Base-by-base conservation (phyloP, 176 grass and related monocot species). In the Ensete glaucum region DNA sequence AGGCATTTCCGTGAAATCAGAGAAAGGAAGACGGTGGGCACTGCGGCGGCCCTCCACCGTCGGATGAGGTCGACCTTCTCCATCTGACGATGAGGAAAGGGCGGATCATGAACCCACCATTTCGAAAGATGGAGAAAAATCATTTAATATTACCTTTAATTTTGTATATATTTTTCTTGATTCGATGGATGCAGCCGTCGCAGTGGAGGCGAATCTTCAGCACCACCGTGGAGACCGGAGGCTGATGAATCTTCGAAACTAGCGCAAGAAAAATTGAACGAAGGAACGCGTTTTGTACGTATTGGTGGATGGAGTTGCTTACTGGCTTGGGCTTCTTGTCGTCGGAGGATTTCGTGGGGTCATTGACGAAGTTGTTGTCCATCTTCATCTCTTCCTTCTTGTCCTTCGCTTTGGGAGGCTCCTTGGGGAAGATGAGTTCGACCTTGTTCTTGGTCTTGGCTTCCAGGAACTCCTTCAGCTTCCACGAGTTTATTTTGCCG, bases 381-480 rank as follows among this genome's bases (percentile, higher is more conserved):
- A 63, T 69, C 2, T 75, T 76, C 59, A 67, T 21, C 15, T 74
- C 69, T 50, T 68, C 52, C 29, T 66, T 54, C 64, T 9, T 89
- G 85, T 20, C 73, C 57, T 87, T 77, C 73, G 4, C 34, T 34
- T 83, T 87, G 1, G 86, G 76, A 0, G 79, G 87, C 13, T 82
- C 79, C 21, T 82, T 84, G 69, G 90, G 86, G 58, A 86, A 92
- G 14, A 92, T 75, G 77, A 92, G 78, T 69, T 92, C 86, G 4
- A 92, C 86, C 76, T 80, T 68, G 76, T 86, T 87, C 76, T 84
- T 86, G n/a, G 79, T 70, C 66, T 77, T 64, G 3, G 84, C 53
- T 82, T 92, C 90, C 62, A 92, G 68, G 54, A 84, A 82, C 26
- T 92, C 82, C 73, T 92, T 92, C 19, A 92, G 70, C 64, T 87